These are phyloP conservation scores for Physaria fendleri DNA, from an alignment of 345 rosid species.

Conservation along the genomic window DNA sequence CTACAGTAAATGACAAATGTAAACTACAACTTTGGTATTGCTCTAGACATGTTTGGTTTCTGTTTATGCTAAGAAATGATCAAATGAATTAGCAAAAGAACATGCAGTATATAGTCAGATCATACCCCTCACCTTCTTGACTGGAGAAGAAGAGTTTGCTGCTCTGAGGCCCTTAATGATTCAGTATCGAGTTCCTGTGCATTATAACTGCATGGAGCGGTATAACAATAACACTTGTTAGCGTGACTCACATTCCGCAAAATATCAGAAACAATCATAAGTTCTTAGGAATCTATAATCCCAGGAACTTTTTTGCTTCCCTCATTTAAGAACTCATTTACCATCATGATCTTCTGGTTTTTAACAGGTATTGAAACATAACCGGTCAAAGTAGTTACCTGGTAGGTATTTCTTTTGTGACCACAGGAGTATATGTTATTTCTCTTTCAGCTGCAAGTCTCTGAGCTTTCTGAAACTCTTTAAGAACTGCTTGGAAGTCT, in stretches of 20 bases:
- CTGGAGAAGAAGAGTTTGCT: constrained; percentile 49
- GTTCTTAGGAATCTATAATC: neutral
- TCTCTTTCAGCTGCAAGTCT: constrained; percentile 77
- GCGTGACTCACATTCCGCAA: constrained; percentile 1
- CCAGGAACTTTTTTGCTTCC: no score
- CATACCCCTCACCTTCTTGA: constrained; percentile 43
- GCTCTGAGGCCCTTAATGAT: constrained; percentile 36
- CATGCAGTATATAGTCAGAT: neutral
- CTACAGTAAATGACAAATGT: neutral
- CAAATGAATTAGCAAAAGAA: neutral
- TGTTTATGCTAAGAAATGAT: neutral
- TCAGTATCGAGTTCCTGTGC: constrained; percentile 49
- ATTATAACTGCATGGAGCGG: constrained; percentile 35
- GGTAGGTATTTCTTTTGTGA: constrained; percentile 43
- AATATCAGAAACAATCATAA: neutral
- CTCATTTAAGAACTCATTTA: neutral
- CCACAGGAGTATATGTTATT: constrained; percentile 43
- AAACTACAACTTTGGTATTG: neutral
- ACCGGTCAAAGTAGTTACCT: constrained; percentile 30
- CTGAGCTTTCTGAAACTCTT: constrained; percentile 69
- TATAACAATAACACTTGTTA: neutral
- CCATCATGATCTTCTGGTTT: neutral
- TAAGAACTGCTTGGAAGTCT: constrained; percentile 57
- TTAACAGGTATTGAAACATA: neutral
- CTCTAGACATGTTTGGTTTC: neutral